Conservation (phyloP, 306 rosid species). For the Alnus rubra region DNA sequence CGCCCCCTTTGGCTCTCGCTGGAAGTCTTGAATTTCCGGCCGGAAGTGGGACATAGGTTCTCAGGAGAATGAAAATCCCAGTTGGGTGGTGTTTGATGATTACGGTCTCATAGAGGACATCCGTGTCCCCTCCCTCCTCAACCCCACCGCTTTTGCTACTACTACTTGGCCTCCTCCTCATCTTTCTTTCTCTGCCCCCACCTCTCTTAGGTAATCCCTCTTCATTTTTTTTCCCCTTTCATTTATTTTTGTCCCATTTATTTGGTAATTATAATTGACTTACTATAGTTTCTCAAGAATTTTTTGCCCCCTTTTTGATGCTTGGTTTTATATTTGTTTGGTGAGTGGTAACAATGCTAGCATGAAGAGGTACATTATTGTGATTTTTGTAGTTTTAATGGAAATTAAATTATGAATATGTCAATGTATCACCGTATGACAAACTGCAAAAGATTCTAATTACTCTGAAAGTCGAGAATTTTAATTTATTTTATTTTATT, state of each 20-base stretch:
- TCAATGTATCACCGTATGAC: neutral
- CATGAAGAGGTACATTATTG: neutral
- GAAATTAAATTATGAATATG: neutral
- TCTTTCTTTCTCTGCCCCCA: constrained; percentile 10
- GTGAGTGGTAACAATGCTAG: neutral
- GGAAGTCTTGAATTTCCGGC: constrained; percentile 34
- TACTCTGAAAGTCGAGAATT: neutral
- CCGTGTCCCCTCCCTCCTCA: constrained; percentile 39
- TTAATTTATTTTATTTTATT: neutral
- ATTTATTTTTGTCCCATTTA: no score
- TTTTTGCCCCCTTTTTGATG: no score
- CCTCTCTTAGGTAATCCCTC: constrained; percentile 32
- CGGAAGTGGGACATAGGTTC: constrained; percentile 42
- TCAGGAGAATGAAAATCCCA: constrained; percentile 42
- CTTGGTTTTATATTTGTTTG: neutral
- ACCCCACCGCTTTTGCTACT: constrained; percentile 39
- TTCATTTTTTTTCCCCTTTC: neutral
- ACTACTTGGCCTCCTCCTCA: constrained; percentile 43
- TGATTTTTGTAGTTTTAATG: neutral
- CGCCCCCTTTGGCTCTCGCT: neutral
- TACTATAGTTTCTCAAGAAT: no score
- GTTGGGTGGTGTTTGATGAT: constrained; percentile 52
- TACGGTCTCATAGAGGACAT: constrained; percentile 55
- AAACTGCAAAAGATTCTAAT: neutral
- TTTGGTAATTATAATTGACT: neutral